These are phyloP conservation scores for Rhizopogon vesiculosus DNA, from an alignment of 768 basidiomycete species.

Conservation along the genomic window DNA sequence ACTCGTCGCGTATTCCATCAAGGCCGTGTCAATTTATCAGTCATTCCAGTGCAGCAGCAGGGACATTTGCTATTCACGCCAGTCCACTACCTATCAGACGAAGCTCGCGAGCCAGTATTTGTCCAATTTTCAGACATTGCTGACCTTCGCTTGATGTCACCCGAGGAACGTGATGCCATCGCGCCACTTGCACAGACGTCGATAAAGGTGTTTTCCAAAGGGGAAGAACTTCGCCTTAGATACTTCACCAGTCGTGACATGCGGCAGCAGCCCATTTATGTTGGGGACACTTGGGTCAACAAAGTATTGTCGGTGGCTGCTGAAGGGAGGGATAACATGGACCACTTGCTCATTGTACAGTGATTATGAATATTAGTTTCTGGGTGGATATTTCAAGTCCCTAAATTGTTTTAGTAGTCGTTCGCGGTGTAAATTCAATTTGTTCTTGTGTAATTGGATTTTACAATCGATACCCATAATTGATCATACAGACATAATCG, in stretches of 20 bases:
- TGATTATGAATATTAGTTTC: too few species aligned
- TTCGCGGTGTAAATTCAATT: too few species aligned
- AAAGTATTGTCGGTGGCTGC: background rate
- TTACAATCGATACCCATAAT: too few species aligned
- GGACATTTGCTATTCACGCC: background rate
- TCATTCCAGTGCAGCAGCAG: background rate
- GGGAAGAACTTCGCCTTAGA: slow-evolving; percentile 10
- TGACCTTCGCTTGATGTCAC: slow-evolving; percentile 2
- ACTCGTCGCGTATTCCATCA: background rate
- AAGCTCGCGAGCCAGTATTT: slow-evolving; percentile 13
- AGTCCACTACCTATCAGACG: slow-evolving; percentile 15
- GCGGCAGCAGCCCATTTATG: slow-evolving; percentile 8
- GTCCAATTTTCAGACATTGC: slow-evolving; percentile 3
- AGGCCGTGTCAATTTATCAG: too few species aligned
- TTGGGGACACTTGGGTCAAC: slow-evolving; percentile 15
- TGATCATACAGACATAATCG: too few species aligned
- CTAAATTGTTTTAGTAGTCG: too few species aligned
- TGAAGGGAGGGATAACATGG: background rate
- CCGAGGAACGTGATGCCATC: slow-evolving; percentile 1
- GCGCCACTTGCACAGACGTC: slow-evolving; percentile 7
- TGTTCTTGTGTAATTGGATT: too few species aligned
- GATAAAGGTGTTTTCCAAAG: slow-evolving; percentile 5
- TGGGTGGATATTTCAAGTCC: too few species aligned
- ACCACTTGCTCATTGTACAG: too few species aligned
- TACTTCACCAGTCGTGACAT: slow-evolving; percentile 2